These are phyloP conservation scores for Blepharisma undulans DNA, from an alignment of 169 alveolate species.

Conservation along the genomic window DNA sequence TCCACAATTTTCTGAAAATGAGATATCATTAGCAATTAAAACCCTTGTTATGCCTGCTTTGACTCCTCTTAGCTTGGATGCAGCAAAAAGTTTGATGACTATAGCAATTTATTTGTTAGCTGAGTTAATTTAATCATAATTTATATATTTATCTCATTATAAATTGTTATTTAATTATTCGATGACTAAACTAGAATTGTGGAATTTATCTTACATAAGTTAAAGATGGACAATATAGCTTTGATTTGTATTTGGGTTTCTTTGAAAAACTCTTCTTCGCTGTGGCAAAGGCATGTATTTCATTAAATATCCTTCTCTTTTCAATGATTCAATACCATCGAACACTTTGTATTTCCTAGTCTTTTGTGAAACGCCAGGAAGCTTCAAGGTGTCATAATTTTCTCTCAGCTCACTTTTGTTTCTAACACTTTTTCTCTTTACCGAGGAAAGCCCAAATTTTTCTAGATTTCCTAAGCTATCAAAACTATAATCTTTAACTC, in stretches of 20 bases:
- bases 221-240: background rate
- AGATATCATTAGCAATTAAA: background rate
- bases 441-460: background rate
- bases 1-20: conserved; percentile 20
- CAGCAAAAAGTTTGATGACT: background rate
- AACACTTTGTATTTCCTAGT: background rate
- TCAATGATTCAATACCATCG: background rate
- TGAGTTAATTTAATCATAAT: background rate
- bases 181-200: background rate
- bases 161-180: too few relatives aligned
- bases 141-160: too few relatives aligned
- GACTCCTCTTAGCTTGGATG: background rate
- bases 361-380: background rate
- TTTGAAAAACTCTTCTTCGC: background rate
- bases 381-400: background rate
- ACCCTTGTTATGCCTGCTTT: background rate
- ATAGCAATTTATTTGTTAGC: background rate
- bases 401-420: background rate
- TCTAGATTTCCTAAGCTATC: background rate
- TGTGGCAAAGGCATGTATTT: background rate
- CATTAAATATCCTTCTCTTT: background rate
- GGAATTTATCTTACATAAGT: background rate
- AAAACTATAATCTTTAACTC: background rate
- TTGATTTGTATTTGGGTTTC: background rate
- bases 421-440: background rate